phyloP scores from a whole-genome alignment of 75 land plant genomes.

The Sequoiadendron giganteum region DNA sequence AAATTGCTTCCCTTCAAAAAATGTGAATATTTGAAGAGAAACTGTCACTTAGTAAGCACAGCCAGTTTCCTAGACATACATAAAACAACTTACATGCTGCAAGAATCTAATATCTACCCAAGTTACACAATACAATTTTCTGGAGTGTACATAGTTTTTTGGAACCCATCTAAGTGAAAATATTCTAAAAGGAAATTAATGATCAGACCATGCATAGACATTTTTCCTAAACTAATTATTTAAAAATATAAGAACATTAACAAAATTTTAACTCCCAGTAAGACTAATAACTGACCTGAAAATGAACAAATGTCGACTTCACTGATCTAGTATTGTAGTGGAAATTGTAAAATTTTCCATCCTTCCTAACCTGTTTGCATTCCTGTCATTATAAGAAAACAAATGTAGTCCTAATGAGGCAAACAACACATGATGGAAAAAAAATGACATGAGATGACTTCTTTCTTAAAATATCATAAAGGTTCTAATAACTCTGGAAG shows the following conservation, averaged over 20 bases:
- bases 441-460: neutral
- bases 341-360: slow-evolving; percentile 70
- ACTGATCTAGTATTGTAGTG: slow-evolving; percentile 62
- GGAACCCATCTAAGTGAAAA: neutral
- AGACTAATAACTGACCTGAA: slow-evolving; percentile 46
- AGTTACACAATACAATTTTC: neutral
- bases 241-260: neutral
- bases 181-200: neutral
- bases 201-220: neutral
- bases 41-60: neutral
- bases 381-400: slow-evolving; percentile 36
- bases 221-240: neutral
- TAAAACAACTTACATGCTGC: neutral
- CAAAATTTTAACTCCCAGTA: neutral
- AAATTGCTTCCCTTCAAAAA: neutral
- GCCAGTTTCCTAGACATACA: neutral
- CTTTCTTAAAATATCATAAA: neutral
- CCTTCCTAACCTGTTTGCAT: slow-evolving; percentile 54
- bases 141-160: neutral
- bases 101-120: neutral
- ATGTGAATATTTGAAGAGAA: neutral
- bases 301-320: slow-evolving; percentile 79
- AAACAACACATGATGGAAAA: neutral
- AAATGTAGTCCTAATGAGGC: neutral
- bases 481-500: neutral